These are phyloP conservation scores for Mrakia gelida DNA, from an alignment of 768 basidiomycete genomes.

Conservation along the genomic window DNA sequence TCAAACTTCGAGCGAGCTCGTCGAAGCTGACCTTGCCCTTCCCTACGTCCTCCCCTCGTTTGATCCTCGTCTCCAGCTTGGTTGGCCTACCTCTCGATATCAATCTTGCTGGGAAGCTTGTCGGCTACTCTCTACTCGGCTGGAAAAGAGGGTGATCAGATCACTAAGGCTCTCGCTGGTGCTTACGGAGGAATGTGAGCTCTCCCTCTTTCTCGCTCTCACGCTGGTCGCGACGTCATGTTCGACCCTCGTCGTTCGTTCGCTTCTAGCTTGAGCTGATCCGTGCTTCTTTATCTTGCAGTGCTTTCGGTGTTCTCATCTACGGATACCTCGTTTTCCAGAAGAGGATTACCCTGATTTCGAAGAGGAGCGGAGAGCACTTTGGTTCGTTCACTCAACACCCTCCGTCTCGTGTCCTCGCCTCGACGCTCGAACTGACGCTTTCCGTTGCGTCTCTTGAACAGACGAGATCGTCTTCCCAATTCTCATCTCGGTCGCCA, in stretches of 20 bases:
- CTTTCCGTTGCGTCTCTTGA: too few relatives aligned
- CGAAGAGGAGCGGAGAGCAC: slow-evolving; percentile 76
- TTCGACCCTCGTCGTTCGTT: too few relatives aligned
- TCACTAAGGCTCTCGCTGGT: slow-evolving; percentile 52
- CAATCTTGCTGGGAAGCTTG: slow-evolving; percentile 76
- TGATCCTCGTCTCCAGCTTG: slow-evolving; percentile 52
- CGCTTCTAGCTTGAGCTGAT: background rate
- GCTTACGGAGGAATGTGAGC: slow-evolving; percentile 31
- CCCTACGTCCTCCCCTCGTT: background rate
- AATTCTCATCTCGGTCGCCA: slow-evolving; percentile 67
- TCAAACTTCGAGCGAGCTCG: background rate
- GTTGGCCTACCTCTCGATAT: slow-evolving; percentile 85
- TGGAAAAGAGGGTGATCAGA: slow-evolving; percentile 58
- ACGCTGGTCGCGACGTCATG: background rate
- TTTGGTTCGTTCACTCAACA: slow-evolving; percentile 59
- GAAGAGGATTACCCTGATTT: slow-evolving; percentile 82
- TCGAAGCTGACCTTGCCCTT: background rate
- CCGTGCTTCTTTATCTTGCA: slow-evolving; percentile 17
- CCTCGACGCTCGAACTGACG: too few relatives aligned
- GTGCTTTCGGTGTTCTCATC: slow-evolving; percentile 52
- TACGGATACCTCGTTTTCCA: slow-evolving; percentile 87
- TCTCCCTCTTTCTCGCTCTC: background rate
- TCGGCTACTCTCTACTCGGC: slow-evolving; percentile 80
- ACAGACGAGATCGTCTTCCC: slow-evolving; percentile 80
- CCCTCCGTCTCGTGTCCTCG: background rate